Base-by-base conservation (phyloP, 2,329 filamentous ascomycete genomes). In the Pyrenophora teres region DNA sequence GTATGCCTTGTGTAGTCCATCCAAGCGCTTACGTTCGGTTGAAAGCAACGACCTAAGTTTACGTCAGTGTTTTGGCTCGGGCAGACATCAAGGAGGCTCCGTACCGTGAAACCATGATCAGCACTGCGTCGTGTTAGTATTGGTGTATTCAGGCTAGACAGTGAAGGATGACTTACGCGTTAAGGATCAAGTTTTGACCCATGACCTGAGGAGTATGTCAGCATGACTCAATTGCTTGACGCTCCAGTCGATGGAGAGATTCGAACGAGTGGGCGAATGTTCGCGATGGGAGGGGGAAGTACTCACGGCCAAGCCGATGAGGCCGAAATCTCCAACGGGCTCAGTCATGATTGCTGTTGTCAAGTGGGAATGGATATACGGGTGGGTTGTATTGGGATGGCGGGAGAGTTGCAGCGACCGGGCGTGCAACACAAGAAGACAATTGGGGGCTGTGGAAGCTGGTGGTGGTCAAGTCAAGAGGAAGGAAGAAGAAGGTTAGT, bases 81-180 rank as follows among this genome's bases (percentile, higher is more conserved):
- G 19, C 30, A 39, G 15, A 3, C 16, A 31, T 37, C 30, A 39
- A 23, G 33, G 38, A 15, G 42, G 33, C 25, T n/a, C 32, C 33
- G 32, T 69, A 70, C 90, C 76, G 91, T 97, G 86, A 95, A 97
- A 74, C 92, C 78, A 67, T 81, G 79, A 68, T 81, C 79, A 62
- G 78, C 79, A 64, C 71, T 74, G 41, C 4, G n/a, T 50, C 25
- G 9, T 47, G 68, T 72, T 60, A 72, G 69, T 30, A 30, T 52
- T 59, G 38, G 45, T 40, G 40, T 25, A 25, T 25, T 23, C 19
- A 4, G 2, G 9, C 8, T 8, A 45, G 12, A 40, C 15, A 41
- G 33, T 48, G 56, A 45, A 57, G 59, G 46, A 56, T 47, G 43
- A 63, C 71, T 72, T 74, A 74, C 71, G 79, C 79, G 71, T 81